phyloP scores from a whole-genome alignment of 1,284 basidiomycete genomes.

The Ceratobasidium theobromae region DNA sequence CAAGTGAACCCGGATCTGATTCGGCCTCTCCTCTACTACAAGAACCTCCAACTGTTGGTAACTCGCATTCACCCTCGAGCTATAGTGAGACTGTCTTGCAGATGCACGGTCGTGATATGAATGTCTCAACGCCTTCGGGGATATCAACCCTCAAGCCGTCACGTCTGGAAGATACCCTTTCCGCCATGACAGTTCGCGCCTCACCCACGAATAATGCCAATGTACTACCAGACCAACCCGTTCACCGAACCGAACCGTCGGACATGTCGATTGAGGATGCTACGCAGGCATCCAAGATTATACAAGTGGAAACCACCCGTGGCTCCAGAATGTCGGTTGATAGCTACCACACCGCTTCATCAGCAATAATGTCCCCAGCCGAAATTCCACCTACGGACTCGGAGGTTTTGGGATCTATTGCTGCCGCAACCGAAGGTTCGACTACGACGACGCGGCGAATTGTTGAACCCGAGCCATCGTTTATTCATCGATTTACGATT shows the following conservation, averaged over 20 bases:
- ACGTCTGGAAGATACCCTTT: constrained; percentile 35
- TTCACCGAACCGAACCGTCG: constrained; percentile 32
- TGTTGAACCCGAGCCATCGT: constrained; percentile 49
- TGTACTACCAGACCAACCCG: constrained; percentile 31
- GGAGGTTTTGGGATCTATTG: constrained; percentile 48
- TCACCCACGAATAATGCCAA: constrained; percentile 5
- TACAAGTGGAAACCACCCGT: constrained; percentile 2
- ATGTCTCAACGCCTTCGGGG: constrained; percentile 36
- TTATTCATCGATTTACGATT: constrained; percentile 80
- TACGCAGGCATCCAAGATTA: constrained; percentile 15
- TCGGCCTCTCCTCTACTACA: constrained; percentile 3
- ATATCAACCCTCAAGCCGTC: constrained; percentile 23
- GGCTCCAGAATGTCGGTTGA: constrained; percentile 62
- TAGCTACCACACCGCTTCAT: constrained; percentile 66
- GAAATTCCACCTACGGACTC: constrained; percentile 2
- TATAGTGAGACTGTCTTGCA: constrained; percentile 71
- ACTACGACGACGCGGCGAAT: constrained; percentile 48
- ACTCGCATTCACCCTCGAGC: constrained; percentile 40
- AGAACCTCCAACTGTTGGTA: constrained; percentile 1
- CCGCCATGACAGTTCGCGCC: constrained; percentile 40
- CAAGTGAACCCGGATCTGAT: constrained; percentile 23
- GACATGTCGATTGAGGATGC: constrained; percentile 33
- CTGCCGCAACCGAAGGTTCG: constrained; percentile 71
- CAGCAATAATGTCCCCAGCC: constrained; percentile 41
- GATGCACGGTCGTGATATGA: constrained; percentile 40